These are phyloP conservation scores for Podaxis sp. DNA, from an alignment of 768 basidiomycete species.

Conservation along the genomic window DNA sequence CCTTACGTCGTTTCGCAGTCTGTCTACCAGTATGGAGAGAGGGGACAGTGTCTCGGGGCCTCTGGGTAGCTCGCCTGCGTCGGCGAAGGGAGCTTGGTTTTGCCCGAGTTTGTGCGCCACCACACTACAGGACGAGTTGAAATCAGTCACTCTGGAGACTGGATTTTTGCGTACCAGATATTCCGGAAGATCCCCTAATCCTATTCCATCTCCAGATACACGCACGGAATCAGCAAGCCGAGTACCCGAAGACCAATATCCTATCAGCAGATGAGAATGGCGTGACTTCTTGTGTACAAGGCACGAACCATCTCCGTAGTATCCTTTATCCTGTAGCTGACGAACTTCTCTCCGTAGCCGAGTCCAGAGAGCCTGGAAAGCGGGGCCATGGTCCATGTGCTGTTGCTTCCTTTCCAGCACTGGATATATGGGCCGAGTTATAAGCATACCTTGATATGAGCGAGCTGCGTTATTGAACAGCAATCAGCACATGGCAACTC, in stretches of 20 bases:
- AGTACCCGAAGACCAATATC: conserved; percentile 79
- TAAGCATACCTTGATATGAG: conserved; percentile 67
- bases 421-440: neutral
- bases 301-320: conserved; percentile 73
- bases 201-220: conserved; percentile 46
- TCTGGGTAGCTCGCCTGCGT: conserved; percentile 19
- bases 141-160: neutral
- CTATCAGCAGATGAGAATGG: conserved; percentile 29
- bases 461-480: conserved; percentile 43
- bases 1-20: conserved; percentile 64
- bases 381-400: conserved; percentile 80
- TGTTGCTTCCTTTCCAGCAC: conserved; percentile 19
- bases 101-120: conserved; percentile 66
- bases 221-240: conserved; percentile 62
- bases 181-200: conserved; percentile 63
- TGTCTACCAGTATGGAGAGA: conserved; percentile 58
- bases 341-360: conserved; percentile 62
- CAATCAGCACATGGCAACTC: neutral
- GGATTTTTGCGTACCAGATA: conserved; percentile 54
- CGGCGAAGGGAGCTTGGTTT: conserved; percentile 51
- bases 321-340: conserved; percentile 66
- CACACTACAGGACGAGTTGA: conserved; percentile 45
- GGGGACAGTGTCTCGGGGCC: conserved; percentile 37
- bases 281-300: neutral
- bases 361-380: conserved; percentile 73